phyloP scores from a whole-genome alignment of 225 moss, liverwort and hornwort genomes.

The Antitrichia curtipendula region DNA sequence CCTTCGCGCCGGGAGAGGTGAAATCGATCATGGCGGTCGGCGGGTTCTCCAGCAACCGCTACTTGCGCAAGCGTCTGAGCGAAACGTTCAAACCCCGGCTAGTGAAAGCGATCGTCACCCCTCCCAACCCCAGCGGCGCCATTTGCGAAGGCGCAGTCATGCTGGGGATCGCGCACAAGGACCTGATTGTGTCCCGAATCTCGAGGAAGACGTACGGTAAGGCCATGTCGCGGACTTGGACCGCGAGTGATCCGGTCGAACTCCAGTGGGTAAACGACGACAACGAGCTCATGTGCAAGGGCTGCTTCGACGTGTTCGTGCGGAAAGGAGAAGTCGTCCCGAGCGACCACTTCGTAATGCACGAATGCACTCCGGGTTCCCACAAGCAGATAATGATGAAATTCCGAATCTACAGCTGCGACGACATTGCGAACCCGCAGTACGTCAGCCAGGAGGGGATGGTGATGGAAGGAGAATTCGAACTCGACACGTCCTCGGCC shows the following conservation, averaged over 20 bases:
- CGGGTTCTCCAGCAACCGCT: background rate
- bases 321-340: background rate
- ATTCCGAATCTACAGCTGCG: background rate
- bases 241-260: background rate
- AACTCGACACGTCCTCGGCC: background rate
- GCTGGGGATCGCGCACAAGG: background rate
- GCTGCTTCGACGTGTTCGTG: background rate
- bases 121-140: background rate
- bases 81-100: background rate
- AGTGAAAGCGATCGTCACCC: background rate
- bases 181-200: background rate
- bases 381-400: fast-evolving
- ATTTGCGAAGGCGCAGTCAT: background rate
- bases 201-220: background rate
- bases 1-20: background rate
- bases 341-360: background rate
- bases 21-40: slow-evolving; percentile 10
- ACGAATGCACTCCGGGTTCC: fast-evolving
- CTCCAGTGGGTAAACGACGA: background rate
- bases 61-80: background rate
- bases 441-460: background rate
- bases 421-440: background rate
- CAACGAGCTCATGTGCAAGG: fast-evolving
- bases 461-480: background rate
- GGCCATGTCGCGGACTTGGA: fast-evolving